Conservation (phyloP, 2,329 filamentous ascomycete species). For the Penicillium sp. region DNA sequence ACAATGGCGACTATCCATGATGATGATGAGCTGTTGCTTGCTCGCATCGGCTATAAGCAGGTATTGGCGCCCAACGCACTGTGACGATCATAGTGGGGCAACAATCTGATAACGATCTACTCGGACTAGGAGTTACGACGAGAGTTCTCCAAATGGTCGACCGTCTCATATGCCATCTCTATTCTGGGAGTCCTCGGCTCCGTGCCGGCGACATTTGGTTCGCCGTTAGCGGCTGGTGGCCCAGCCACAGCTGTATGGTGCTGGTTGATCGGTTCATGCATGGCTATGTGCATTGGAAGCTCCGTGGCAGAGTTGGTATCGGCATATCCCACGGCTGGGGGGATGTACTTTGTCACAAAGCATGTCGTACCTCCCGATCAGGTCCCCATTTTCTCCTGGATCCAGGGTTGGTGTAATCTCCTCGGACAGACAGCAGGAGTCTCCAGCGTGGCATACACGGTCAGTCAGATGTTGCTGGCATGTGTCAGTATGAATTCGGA, state of each 20-base stretch:
- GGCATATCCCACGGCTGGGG: conserved; percentile 65
- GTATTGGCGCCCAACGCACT: conserved; percentile 40
- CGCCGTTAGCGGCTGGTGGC: conserved; percentile 59
- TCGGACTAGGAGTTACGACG: conserved; percentile 56
- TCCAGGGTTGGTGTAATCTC: conserved; percentile 68
- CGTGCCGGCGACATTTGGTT: conserved; percentile 63
- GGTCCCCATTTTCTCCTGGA: conserved; percentile 64
- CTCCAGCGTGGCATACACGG: conserved; percentile 62
- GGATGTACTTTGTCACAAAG: conserved; percentile 69
- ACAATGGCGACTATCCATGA: conserved; percentile 50
- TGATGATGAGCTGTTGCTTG: conserved; percentile 61
- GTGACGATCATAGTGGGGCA: conserved; percentile 10
- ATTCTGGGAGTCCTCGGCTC: conserved; percentile 66
- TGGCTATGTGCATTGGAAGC: conserved; percentile 64
- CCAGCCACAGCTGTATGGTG: conserved; percentile 66
- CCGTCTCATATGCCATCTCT: conserved; percentile 65
- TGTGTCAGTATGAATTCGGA: conserved; percentile 61
- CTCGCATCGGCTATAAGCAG: conserved; percentile 63
- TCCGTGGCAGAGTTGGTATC: conserved; percentile 67
- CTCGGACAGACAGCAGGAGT: conserved; percentile 64
- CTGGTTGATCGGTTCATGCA: conserved; percentile 63
- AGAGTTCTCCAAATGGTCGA: conserved; percentile 67
- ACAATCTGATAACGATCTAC: conserved; percentile 10
- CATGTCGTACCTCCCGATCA: conserved; percentile 62
- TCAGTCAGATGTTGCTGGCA: conserved; percentile 64